These are phyloP conservation scores for Rhodofomes roseus DNA, from an alignment of 1,284 basidiomycete species.

Conservation along the genomic window DNA sequence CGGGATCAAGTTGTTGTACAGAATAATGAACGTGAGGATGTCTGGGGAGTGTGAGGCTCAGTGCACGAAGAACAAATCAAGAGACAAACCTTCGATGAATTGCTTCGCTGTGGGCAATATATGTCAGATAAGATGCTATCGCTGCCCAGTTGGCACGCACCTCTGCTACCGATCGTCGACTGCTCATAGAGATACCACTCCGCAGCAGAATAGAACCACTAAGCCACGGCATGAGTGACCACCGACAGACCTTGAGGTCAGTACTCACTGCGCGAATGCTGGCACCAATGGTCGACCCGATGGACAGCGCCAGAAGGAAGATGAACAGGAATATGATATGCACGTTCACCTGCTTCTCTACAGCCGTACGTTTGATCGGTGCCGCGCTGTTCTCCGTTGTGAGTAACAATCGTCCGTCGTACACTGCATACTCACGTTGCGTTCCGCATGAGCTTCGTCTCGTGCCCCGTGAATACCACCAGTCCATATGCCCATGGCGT, in stretches of 20 bases:
- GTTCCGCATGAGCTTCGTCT: slow-evolving; percentile 97
- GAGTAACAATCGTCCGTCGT: slow-evolving; percentile 1
- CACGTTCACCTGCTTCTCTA: slow-evolving; percentile 94
- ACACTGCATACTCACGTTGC: slow-evolving; percentile 63
- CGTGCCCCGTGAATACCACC: slow-evolving; percentile 94
- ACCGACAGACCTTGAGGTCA: background rate
- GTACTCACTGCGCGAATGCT: slow-evolving; percentile 68
- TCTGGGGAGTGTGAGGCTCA: slow-evolving; percentile 43
- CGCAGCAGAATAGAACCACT: slow-evolving; percentile 80
- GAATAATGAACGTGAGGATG: slow-evolving; percentile 96
- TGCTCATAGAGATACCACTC: slow-evolving; percentile 82
- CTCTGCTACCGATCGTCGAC: slow-evolving; percentile 54
- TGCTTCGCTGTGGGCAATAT: slow-evolving; percentile 51
- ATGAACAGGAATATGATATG: slow-evolving; percentile 97
- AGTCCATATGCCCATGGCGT: slow-evolving; percentile 96
- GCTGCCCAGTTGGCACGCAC: slow-evolving; percentile 33
- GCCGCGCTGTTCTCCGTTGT: slow-evolving; percentile 57
- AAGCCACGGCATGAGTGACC: background rate
- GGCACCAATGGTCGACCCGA: slow-evolving; percentile 91
- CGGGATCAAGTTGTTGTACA: slow-evolving; percentile 99
- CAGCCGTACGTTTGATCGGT: slow-evolving; percentile 95
- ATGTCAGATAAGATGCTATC: slow-evolving; percentile 1
- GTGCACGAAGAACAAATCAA: background rate
- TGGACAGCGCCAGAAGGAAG: slow-evolving; percentile 81
- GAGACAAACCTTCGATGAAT: slow-evolving; percentile 69